These are phyloP conservation scores for Corchorus olitorius DNA, from an alignment of 345 rosid species.

Conservation along the genomic window DNA sequence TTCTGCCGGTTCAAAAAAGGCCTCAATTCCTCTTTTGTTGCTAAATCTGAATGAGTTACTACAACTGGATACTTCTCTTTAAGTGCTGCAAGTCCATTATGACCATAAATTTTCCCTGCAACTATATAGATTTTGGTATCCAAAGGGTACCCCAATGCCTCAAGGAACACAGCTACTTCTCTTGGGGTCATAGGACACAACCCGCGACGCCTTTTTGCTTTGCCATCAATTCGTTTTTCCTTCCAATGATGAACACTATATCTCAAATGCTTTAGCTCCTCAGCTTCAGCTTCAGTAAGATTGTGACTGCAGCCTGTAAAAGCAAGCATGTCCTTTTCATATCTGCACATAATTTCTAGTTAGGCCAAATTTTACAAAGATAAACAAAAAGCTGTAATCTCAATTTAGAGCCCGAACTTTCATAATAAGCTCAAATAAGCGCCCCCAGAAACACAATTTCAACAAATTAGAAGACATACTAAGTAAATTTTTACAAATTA, in stretches of 20 bases:
- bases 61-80: constrained; percentile 54
- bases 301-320: constrained; percentile 76
- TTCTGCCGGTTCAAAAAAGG: constrained; percentile 47
- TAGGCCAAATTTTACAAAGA: background rate
- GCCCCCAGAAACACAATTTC: too few species aligned
- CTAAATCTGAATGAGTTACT: constrained; percentile 50
- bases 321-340: constrained; percentile 84
- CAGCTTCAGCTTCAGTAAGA: constrained; percentile 48
- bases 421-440: too few species aligned
- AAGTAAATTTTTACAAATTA: too few species aligned
- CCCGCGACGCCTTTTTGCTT: constrained; percentile 46
- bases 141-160: constrained; percentile 65
- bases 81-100: constrained; percentile 46
- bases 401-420: too few species aligned
- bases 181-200: constrained; percentile 75
- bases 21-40: constrained; percentile 54
- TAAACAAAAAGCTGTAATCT: background rate
- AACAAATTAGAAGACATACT: too few species aligned
- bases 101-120: constrained; percentile 70
- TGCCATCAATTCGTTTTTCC: constrained; percentile 55
- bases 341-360: constrained; percentile 38
- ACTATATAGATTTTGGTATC: constrained; percentile 66
- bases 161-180: constrained; percentile 65
- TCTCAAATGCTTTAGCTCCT: constrained; percentile 51
- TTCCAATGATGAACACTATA: constrained; percentile 55